Evolutionary conservation across 805 yeast species (phyloP), one percentile per base, ranked within the genome.

Genomic region (Kluyveromyces starmeri): DNA sequence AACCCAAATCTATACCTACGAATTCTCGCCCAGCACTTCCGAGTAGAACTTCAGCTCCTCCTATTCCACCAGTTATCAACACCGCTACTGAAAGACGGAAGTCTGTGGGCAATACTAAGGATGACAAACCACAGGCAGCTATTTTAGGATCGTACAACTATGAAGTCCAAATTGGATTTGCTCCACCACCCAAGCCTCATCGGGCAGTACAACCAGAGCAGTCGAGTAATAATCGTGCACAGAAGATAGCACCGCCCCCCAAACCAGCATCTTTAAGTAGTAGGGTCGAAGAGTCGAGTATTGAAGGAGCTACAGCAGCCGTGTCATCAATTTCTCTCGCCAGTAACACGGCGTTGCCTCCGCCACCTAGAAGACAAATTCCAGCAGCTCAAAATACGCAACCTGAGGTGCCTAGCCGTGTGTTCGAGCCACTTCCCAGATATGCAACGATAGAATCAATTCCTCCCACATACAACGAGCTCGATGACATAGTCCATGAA

Each of bases 151-250:
- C 40, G 5, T 59, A 59, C 37, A 46, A 54, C 20, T 51, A 64
- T 35, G 41, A 58, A 9, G 61, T 65, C 5, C 46, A 53, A 9
- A 43, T 52, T 5, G 54, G 52, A 25, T 58, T 55, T 35, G 62
- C 66, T 4, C 70, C 72, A 13, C 73, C 73, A 3, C 61, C 60
- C 17, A 47, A 43, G 5, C 54, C 58, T 15, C 33, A n/a, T n/a
- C n/a, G n/a, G n/a, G n/a, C n/a, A n/a, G n/a, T n/a, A n/a, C n/a
- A n/a, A n/a, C n/a, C n/a, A n/a, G n/a, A n/a, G n/a, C 43, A 43
- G 32, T 27, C 4, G 28, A 34, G 15, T 32, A 34, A 24, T 15
- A 18, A 35, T 36, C 17, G 35, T 39, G 9, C 20, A 19, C 7
- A 17, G 26, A n/a, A n/a, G n/a, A n/a, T n/a, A n/a, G n/a, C n/a